Conservation (phyloP, 768 basidiomycete genomes). For the Lactarius hengduanensis region DNA sequence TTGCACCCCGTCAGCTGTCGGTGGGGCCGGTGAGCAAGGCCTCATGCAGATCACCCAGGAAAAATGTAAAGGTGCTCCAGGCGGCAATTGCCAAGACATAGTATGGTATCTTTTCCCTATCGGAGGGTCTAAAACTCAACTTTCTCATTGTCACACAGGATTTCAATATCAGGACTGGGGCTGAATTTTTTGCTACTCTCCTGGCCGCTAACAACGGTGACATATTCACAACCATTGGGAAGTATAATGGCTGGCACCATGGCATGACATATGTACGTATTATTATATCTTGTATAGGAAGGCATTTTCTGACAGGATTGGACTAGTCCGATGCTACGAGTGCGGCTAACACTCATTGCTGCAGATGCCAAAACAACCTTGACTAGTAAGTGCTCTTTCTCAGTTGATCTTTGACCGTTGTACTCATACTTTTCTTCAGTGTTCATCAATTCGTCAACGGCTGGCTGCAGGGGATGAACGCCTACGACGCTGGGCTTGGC, state of each 20-base stretch:
- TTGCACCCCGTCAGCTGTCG: conserved; percentile 65
- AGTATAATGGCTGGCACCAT: conserved; percentile 72
- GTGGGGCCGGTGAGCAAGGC: conserved; percentile 80
- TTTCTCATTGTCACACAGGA: conserved; percentile 40
- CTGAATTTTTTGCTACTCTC: conserved; percentile 55
- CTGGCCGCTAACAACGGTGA: conserved; percentile 51
- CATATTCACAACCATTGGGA: conserved; percentile 57
- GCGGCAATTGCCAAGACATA: conserved; percentile 43
- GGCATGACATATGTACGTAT: conserved; percentile 58
- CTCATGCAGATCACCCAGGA: conserved; percentile 83
- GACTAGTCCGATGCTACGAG: conserved; percentile 54
- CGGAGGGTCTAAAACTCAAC: background rate
- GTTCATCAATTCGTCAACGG: conserved; percentile 71
- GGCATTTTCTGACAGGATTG: background rate
- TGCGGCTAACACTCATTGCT: conserved; percentile 53
- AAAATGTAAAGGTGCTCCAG: conserved; percentile 63
- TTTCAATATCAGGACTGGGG: conserved; percentile 70
- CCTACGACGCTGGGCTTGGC: conserved; percentile 52
- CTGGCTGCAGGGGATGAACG: conserved; percentile 61
- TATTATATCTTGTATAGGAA: conserved; percentile 14
- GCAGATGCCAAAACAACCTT: conserved; percentile 77
- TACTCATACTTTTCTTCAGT: conserved; percentile 37
- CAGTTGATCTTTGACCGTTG: background rate
- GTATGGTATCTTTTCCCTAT: conserved; percentile 31
- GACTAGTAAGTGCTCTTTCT: conserved; percentile 62